Evolutionary conservation across 2,329 filamentous ascomycete genomes (phyloP).

Genomic region (Cadophora gregata): DNA sequence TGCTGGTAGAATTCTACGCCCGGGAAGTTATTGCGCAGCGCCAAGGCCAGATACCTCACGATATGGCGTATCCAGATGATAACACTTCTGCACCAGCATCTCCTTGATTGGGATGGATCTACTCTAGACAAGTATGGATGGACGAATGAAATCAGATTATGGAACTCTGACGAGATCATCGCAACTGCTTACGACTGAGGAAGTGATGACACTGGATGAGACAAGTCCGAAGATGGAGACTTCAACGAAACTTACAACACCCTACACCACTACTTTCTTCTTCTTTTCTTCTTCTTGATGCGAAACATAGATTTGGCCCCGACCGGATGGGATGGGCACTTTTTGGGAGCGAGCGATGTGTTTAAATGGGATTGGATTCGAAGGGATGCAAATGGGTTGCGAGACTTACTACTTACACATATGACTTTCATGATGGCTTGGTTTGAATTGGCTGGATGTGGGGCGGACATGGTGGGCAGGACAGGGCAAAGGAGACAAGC

Average conservation of each 20-base stretch:
- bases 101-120: slow-evolving; percentile 4
- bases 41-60: slow-evolving; percentile 32
- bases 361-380: background rate
- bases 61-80: slow-evolving; percentile 39
- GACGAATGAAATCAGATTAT: background rate
- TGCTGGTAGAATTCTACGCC: slow-evolving; percentile 98
- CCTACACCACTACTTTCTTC: background rate
- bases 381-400: background rate
- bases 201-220: background rate
- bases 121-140: background rate
- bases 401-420: slow-evolving; percentile 2
- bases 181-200: background rate
- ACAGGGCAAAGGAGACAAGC: background rate
- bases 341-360: slow-evolving; percentile 6
- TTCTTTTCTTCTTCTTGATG: background rate
- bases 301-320: slow-evolving; percentile 11
- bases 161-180: background rate
- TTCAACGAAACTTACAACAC: background rate
- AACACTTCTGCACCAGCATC: slow-evolving; percentile 13
- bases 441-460: background rate
- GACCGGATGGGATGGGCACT: background rate
- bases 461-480: background rate
- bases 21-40: slow-evolving; percentile 79
- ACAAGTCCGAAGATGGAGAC: too few species aligned
- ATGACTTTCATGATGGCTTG: slow-evolving; percentile 12